Percentiles rank a stretch among this genome's conserved stretches.
Conservation (phyloP, 75 land plant genomes). For the Adiantum capillusveneris region DNA sequence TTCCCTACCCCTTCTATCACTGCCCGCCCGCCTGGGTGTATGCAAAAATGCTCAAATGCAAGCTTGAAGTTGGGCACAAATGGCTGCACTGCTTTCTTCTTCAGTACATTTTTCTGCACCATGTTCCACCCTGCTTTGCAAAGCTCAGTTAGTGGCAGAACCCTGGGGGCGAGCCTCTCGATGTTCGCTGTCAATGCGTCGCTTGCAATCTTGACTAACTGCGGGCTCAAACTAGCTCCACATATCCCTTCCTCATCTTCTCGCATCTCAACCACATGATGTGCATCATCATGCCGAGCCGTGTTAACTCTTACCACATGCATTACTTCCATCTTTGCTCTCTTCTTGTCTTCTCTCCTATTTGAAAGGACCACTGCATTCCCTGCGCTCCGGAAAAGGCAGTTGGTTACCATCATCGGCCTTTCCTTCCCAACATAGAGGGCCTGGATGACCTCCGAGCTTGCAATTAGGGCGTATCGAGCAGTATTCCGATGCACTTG, state of each 20-base stretch:
- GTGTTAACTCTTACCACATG: constrained; percentile 48
- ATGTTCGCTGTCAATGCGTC: constrained; percentile 29
- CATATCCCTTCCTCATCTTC: constrained; percentile 37
- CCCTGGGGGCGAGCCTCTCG: constrained; percentile 22
- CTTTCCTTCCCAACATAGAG: constrained; percentile 24
- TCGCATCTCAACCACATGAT: constrained; percentile 25
- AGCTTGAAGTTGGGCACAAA: constrained; percentile 24
- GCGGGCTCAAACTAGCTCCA: constrained; percentile 38
- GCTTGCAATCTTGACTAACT: constrained; percentile 37
- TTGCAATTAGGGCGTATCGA: constrained; percentile 37
- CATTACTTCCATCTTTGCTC: constrained; percentile 35
- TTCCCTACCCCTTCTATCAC: constrained; percentile 20
- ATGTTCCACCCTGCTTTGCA: constrained; percentile 5
- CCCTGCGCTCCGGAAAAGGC: constrained; percentile 45
- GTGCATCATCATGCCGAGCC: constrained; percentile 30
- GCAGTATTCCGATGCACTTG: constrained; percentile 20
- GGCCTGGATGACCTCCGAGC: constrained; percentile 31
- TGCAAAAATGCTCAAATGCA: constrained; percentile 18
- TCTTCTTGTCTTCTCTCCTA: constrained; percentile 22
- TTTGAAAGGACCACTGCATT: constrained; percentile 44
- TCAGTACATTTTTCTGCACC: not conserved
- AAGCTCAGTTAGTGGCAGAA: constrained; percentile 32
- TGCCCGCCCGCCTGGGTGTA: constrained; percentile 24
- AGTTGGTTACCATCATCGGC: constrained; percentile 42
- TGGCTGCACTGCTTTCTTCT: constrained; percentile 6